Evolutionary conservation across 768 basidiomycete species (phyloP), one percentile per base, ranked within the genome.

Genomic region (Mrakia blollopis): DNA sequence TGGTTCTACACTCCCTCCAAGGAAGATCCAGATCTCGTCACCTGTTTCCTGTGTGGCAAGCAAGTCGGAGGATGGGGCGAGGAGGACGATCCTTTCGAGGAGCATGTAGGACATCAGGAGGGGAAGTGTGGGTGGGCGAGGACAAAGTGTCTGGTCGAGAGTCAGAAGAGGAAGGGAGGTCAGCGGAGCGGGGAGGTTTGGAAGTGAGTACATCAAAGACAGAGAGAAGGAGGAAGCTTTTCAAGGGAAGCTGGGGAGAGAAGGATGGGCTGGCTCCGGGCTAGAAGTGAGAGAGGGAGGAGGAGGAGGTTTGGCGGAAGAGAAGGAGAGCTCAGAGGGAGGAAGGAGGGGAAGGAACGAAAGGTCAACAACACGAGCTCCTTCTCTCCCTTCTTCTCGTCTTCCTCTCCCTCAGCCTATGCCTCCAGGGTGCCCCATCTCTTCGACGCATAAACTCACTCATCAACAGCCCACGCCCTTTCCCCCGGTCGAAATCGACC

Each of bases 41-140:
- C 87, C 6, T 98, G 95, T 83, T 97, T 90, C 82, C 85, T 91
- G 79, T 98, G 95, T 85, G 87, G 86, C 63, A 92, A 94, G 80
- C 86, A 90, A 78, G 86, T 98, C 13, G 88, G 89, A 73, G 92
- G 91, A 28, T 98, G 95, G 95, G 91, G 91, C 67, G 86, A 86
- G 63, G 85, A 88, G 0, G 94, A 98, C 80, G 92, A 95, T 84
- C 94, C 95, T 0, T 91, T 91, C 79, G 86, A 88, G 57, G 90
- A 96, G 54, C 95, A 98, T 81, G 90, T 87, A 83, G 73, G 68
- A 3, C 82, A 85, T 44, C 92, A 93, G 81, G 91, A 90, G 79
- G 85, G 81, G 67, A 83, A 83, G n/a, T 95, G 93, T 83, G 86
- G 89, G 8, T 97, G 94, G 93, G 94, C 92, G 1, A 85, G 87